phyloP scores from a whole-genome alignment of 129 eudicot genomes.

The Silybum marianum region DNA sequence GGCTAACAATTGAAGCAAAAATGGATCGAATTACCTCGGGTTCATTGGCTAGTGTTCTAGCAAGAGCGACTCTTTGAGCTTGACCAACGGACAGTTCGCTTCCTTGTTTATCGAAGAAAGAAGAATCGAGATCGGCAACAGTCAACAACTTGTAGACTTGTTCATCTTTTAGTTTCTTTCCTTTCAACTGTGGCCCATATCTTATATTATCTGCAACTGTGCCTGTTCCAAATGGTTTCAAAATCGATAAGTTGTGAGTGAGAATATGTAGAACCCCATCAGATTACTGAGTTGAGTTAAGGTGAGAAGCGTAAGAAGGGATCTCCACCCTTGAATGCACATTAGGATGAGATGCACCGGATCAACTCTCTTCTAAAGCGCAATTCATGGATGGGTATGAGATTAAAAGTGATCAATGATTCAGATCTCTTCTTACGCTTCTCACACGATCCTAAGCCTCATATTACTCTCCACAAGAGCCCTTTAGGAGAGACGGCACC shows the following conservation, averaged over 20 bases:
- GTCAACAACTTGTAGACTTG: conserved; percentile 69
- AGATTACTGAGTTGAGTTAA: neutral
- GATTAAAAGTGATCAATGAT: no score
- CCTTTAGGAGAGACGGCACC: no score
- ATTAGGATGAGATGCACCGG: no score
- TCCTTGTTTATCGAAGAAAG: conserved; percentile 61
- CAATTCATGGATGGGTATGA: no score
- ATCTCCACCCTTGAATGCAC: no score
- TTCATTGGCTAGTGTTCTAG: conserved; percentile 88
- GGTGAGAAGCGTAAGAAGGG: no score
- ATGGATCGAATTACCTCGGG: conserved; percentile 66
- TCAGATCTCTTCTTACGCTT: no score
- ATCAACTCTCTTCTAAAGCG: no score
- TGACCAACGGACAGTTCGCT: conserved; percentile 89
- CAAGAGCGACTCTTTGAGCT: conserved; percentile 96
- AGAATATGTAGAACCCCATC: neutral
- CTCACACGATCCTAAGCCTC: no score
- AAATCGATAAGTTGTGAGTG: neutral
- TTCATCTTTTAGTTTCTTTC: conserved; percentile 74
- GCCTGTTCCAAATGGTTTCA: conserved; percentile 43
- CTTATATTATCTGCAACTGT: conserved; percentile 91
- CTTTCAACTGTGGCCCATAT: conserved; percentile 82
- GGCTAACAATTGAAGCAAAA: neutral
- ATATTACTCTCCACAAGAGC: no score
- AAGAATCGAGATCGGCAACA: conserved; percentile 78